Evolutionary conservation across 2,329 filamentous ascomycete genomes (phyloP).

Genomic region (Talaromyces albobiverticillius): DNA sequence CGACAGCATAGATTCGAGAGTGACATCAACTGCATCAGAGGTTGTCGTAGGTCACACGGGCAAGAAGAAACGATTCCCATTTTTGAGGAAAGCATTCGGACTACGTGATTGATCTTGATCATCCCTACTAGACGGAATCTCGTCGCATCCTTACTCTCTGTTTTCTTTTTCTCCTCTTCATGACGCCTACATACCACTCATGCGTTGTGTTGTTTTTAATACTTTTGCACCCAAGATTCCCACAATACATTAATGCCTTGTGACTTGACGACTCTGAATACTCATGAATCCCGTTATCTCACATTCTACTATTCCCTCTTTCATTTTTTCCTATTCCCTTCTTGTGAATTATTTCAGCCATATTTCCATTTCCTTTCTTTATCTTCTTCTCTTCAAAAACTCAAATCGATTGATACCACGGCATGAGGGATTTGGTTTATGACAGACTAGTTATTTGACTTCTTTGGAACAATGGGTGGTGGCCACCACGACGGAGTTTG

Average conservation of each 20-base stretch:
- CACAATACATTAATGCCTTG: neutral
- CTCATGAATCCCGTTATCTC: neutral
- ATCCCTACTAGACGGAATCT: neutral
- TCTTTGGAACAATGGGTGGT: conserved; percentile 2
- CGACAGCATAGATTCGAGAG: conserved; percentile 17
- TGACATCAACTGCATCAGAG: conserved; percentile 20
- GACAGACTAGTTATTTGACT: neutral
- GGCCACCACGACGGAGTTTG: neutral
- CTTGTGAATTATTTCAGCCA: conserved; percentile 5
- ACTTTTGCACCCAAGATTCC: neutral
- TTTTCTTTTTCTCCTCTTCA: neutral
- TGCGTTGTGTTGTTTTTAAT: neutral
- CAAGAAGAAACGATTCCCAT: conserved; percentile 46
- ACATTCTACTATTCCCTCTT: neutral
- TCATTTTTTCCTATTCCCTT: neutral
- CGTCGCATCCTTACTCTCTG: neutral
- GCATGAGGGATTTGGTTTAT: neutral
- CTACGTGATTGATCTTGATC: conserved; percentile 27
- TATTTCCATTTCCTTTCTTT: neutral
- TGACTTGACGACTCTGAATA: neutral
- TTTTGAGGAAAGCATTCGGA: conserved; percentile 45
- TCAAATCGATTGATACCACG: conserved; percentile 4
- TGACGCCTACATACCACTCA: neutral
- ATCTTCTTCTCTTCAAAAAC: neutral
- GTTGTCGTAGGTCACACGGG: conserved; percentile 34